Evolutionary conservation across 2,329 filamentous ascomycete genomes (phyloP), one percentile per base, ranked within the genome.

Genomic region (Sclerotinia borealis): DNA sequence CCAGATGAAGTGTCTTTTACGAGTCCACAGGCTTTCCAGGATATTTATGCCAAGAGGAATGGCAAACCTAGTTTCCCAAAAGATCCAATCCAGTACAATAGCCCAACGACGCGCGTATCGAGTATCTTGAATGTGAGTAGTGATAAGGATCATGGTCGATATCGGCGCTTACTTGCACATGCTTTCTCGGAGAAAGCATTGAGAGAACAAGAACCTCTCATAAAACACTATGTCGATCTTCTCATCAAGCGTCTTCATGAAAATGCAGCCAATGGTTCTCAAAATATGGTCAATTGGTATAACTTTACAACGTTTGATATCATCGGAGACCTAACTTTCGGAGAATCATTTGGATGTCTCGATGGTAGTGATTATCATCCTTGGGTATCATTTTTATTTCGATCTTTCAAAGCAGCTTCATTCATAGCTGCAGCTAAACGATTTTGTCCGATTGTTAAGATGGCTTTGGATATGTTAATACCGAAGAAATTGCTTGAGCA

Each of bases 291-390:
- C 17, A 64, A 71, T 59, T 76, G 75, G 75, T 74, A 68, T 61
- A 75, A 75, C 58, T 75, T 71, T 62, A 63, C 71, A 3, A 72
- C 76, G 4, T 77, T 78, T 66, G 76, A 77, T 65, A 70, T 77
- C 31, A 73, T 77, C 39, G 77, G 77, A 27, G 77, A 79, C 62
- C 71, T 80, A 41, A 74, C 77, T 0, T 80, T 79, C 64, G 78
- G 77, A 3, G 75, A 78, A 58, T 73, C 75, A 2, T 79, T 77
- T 65, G 69, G 69, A 9, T 72, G 70, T 59, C 64, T 77, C 9
- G 64, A 73, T 37, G 64, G 65, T 45, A 73, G 71, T 67, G 58
- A 54, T 43, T 69, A 65, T 27, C 69, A 71, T 52, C 69, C 67
- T 5, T 75, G 67, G 71, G 73, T 74, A 11, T 59, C 63, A 1